Percentiles rank a stretch among this genome's conserved stretches.
These are phyloP conservation scores for Phylloboletellus chloephorus DNA, from an alignment of 1,284 basidiomycete species.

Conservation along the genomic window DNA sequence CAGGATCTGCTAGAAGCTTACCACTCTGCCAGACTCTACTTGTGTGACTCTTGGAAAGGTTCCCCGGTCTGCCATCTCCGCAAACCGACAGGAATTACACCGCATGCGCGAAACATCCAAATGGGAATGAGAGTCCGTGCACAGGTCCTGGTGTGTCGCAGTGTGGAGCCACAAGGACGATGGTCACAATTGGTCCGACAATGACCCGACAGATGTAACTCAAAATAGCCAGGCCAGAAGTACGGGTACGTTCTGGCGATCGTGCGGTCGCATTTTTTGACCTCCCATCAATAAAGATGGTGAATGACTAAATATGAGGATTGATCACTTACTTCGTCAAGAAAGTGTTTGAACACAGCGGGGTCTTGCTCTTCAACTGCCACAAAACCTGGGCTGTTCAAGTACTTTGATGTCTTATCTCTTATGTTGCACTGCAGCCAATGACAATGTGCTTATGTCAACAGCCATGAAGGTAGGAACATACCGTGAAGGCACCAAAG, in stretches of 20 bases:
- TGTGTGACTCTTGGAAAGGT: conserved; percentile 2
- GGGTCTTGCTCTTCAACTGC: conserved; percentile 15
- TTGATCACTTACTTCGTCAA: conserved; percentile 13
- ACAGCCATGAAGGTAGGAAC: conserved; percentile 1
- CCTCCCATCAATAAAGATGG: conserved; percentile 9
- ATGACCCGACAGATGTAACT: conserved; percentile 12
- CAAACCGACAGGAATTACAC: conserved; percentile 9
- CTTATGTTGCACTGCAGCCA: conserved; percentile 5
- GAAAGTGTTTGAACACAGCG: conserved; percentile 8
- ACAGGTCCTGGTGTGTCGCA: neutral
- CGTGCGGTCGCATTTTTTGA: conserved; percentile 10
- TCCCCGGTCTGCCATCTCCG: conserved; percentile 5
- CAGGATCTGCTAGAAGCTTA: conserved; percentile 3
- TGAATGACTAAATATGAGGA: neutral
- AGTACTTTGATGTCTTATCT: neutral
- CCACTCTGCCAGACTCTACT: neutral
- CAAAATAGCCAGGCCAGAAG: conserved; percentile 21
- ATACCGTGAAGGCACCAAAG: conserved; percentile 10
- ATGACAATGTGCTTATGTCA: neutral
- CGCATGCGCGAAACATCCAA: conserved; percentile 9
- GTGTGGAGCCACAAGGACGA: neutral
- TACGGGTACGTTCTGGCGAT: conserved; percentile 15
- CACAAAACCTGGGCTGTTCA: conserved; percentile 2
- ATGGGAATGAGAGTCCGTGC: conserved; percentile 9
- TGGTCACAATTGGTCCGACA: neutral